Evolutionary conservation across 2,329 filamentous ascomycete species (phyloP).

Genomic region (Hymenoscyphus repandus): DNA sequence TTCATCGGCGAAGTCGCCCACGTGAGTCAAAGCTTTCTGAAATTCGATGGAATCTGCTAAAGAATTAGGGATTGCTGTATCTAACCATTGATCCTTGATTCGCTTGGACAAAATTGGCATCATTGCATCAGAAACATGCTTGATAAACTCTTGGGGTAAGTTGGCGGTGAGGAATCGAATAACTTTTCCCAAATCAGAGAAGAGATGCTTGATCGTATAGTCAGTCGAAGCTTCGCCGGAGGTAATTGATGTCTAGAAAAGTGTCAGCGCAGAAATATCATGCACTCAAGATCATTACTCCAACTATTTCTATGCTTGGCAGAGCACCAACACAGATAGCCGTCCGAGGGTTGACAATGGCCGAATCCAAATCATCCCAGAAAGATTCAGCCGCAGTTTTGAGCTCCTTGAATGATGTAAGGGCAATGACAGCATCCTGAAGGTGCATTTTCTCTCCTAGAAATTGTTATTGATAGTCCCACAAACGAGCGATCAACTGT

Average conservation of each 20-base stretch:
- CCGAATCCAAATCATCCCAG: slow-evolving; percentile 57
- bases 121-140: slow-evolving; percentile 61
- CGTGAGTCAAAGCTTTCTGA: slow-evolving; percentile 60
- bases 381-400: slow-evolving; percentile 55
- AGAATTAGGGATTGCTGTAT: slow-evolving; percentile 68
- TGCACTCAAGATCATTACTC: slow-evolving; percentile 19
- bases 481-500: background rate
- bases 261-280: background rate
- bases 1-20: slow-evolving; percentile 57
- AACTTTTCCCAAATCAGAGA: slow-evolving; percentile 47
- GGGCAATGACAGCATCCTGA: slow-evolving; percentile 47
- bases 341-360: slow-evolving; percentile 57
- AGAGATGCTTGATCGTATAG: slow-evolving; percentile 43
- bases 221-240: slow-evolving; percentile 39
- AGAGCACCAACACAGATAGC: slow-evolving; percentile 32
- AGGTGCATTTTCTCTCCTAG: slow-evolving; percentile 41
- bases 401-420: slow-evolving; percentile 56
- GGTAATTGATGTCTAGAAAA: slow-evolving; percentile 38
- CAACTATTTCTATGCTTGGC: slow-evolving; percentile 39
- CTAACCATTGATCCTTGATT: slow-evolving; percentile 70
- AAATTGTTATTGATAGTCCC: slow-evolving; percentile 3
- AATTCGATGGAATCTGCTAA: slow-evolving; percentile 68
- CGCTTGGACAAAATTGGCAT: slow-evolving; percentile 63
- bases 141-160: slow-evolving; percentile 50
- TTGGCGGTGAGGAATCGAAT: slow-evolving; percentile 47